A percentile compares a stretch with the other conserved stretches of the same genome.
Evolutionary conservation across 495 filamentous ascomycete species (phyloP).

Genomic region (Sabuloglossum arenarium): DNA sequence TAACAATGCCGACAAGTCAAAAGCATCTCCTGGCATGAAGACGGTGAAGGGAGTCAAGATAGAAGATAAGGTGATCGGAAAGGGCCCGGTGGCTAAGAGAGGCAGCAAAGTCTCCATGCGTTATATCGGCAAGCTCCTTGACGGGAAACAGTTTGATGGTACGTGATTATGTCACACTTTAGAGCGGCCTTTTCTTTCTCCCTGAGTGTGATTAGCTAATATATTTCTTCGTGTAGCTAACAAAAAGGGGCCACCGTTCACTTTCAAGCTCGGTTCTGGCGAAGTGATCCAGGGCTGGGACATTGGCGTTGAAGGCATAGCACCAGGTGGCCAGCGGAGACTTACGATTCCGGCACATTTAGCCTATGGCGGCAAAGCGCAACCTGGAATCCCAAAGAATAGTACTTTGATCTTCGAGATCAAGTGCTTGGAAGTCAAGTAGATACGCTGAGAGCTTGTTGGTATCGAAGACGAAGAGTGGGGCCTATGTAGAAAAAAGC

Average conservation of each 20-base stretch:
- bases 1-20: constrained; percentile 26
- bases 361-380: constrained; percentile 64
- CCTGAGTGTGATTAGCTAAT: constrained; percentile 14
- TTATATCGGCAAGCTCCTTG: constrained; percentile 85
- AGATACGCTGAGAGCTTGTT: background rate
- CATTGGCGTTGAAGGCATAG: constrained; percentile 79
- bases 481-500: background rate
- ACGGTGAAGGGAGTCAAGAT: constrained; percentile 71
- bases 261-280: constrained; percentile 77
- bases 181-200: background rate
- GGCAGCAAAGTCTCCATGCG: constrained; percentile 78
- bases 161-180: constrained; percentile 20
- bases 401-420: constrained; percentile 83
- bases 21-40: constrained; percentile 43
- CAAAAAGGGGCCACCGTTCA: constrained; percentile 94
- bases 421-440: constrained; percentile 54
- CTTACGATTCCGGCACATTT: constrained; percentile 67
- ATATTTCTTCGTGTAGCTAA: constrained; percentile 35
- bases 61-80: constrained; percentile 84
- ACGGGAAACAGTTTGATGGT: constrained; percentile 88
- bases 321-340: constrained; percentile 77
- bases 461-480: background rate
- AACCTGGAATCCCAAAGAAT: constrained; percentile 73
- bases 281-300: constrained; percentile 99
- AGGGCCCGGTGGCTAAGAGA: constrained; percentile 59